phyloP scores from a whole-genome alignment of 2,329 filamentous ascomycete genomes.

The Claviceps lovelessii region DNA sequence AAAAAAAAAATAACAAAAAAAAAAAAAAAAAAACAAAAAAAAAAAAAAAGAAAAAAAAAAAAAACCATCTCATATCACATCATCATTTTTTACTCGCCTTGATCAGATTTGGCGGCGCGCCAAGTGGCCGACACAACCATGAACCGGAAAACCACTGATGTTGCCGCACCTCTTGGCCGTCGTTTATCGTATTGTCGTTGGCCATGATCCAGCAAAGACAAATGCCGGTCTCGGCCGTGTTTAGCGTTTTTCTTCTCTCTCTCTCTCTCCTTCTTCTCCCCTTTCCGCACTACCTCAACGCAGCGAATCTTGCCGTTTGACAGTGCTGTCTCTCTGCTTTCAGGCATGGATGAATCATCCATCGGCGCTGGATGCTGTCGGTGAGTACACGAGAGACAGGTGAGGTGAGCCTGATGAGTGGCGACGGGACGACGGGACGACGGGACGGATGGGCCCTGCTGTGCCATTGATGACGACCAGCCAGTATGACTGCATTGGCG shows the following conservation, averaged over 20 bases:
- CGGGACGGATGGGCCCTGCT: background rate
- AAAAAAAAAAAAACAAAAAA: background rate
- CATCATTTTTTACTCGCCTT: slow-evolving; percentile 2
- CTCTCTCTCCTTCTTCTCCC: too few relatives aligned
- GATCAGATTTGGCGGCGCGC: slow-evolving; percentile 4
- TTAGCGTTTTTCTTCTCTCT: background rate
- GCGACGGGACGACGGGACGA: background rate
- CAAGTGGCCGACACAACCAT: slow-evolving; percentile 5
- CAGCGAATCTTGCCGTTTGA: background rate
- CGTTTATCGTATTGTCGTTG: background rate
- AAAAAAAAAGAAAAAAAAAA: too few relatives aligned
- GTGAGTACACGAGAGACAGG: background rate
- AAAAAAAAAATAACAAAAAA: too few relatives aligned
- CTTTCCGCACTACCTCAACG: background rate
- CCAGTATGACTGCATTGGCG: slow-evolving; percentile 7
- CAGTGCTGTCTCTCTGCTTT: background rate
- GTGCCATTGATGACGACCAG: slow-evolving; percentile 5
- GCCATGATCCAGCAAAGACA: background rate
- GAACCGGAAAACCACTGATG: background rate
- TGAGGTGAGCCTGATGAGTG: background rate
- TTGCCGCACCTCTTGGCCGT: background rate
- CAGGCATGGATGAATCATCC: background rate
- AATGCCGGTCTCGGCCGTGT: background rate
- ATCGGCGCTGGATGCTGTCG: background rate
- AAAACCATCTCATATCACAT: background rate